phyloP scores from a whole-genome alignment of 164 flowering plant genomes.

The Annona squamosa region DNA sequence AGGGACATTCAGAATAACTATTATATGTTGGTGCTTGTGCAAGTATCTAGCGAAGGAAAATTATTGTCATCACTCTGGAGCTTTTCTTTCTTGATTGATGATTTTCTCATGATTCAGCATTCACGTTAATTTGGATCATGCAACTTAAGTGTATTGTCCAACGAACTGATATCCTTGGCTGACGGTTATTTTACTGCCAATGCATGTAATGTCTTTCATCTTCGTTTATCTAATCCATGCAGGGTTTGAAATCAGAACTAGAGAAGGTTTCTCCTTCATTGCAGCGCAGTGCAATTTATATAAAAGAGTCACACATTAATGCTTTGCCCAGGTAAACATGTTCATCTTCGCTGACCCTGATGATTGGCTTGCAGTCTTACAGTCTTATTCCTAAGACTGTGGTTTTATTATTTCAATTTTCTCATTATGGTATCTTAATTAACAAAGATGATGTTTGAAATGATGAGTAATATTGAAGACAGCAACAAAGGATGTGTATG shows the following conservation, averaged over 20 bases:
- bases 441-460: too few species aligned
- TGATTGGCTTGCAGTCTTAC: background rate
- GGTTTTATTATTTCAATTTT: too few species aligned
- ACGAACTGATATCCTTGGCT: background rate
- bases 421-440: too few species aligned
- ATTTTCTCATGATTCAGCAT: background rate
- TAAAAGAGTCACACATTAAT: conserved; percentile 87
- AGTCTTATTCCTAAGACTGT: background rate
- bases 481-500: too few species aligned
- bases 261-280: conserved; percentile 88
- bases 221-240: conserved; percentile 14
- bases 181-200: background rate
- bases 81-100: background rate
- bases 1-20: background rate
- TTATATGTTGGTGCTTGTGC: background rate
- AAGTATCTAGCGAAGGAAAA: background rate
- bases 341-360: background rate
- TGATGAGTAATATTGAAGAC: too few species aligned
- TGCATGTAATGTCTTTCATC: background rate
- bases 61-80: background rate
- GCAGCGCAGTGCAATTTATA: conserved; percentile 85
- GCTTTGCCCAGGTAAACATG: conserved; percentile 69
- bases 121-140: background rate
- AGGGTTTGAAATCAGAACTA: conserved; percentile 89
- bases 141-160: background rate